phyloP scores from a whole-genome alignment of 768 basidiomycete species.

The Tylopilus plumbeoviolaceoides region DNA sequence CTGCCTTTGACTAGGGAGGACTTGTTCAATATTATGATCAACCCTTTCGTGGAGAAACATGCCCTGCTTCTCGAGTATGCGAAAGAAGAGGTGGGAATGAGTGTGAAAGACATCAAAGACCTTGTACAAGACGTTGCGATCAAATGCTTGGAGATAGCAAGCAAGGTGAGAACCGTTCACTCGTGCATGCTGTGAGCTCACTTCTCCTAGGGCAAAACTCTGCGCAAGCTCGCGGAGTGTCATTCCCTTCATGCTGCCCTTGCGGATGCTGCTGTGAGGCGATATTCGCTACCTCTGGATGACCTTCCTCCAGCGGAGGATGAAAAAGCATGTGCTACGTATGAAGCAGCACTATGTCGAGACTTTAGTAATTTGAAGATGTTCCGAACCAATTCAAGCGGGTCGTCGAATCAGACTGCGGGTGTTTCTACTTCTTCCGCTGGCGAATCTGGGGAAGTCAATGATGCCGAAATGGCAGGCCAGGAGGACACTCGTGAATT shows the following conservation, averaged over 20 bases:
- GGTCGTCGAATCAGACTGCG: slow-evolving; percentile 9
- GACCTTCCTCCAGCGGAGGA: slow-evolving; percentile 55
- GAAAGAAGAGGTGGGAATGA: slow-evolving; percentile 40
- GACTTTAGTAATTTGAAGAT: slow-evolving; percentile 42
- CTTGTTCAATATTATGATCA: slow-evolving; percentile 57
- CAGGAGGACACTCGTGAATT: slow-evolving; percentile 18
- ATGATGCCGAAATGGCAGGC: slow-evolving; percentile 8
- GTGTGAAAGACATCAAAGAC: slow-evolving; percentile 36
- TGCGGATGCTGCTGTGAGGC: slow-evolving; percentile 42
- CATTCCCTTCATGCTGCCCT: slow-evolving; percentile 45
- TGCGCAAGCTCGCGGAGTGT: slow-evolving; percentile 51
- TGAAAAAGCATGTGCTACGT: slow-evolving; percentile 39
- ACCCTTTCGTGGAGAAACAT: slow-evolving; percentile 65
- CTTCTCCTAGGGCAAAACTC: slow-evolving; percentile 55
- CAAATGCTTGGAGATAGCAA: slow-evolving; percentile 57
- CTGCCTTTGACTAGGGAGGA: slow-evolving; percentile 55
- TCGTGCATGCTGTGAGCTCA: slow-evolving; percentile 8
- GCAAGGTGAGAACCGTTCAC: slow-evolving; percentile 34
- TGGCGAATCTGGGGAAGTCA: slow-evolving; percentile 10
- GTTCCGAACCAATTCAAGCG: slow-evolving; percentile 19
- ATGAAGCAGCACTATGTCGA: slow-evolving; percentile 50
- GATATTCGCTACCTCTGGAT: slow-evolving; percentile 49
- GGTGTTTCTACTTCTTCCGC: not conserved
- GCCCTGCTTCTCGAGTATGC: slow-evolving; percentile 49
- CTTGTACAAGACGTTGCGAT: slow-evolving; percentile 58